Evolutionary conservation across 2,329 filamentous ascomycete species (phyloP).

Genomic region (Coniochaeta sp.): DNA sequence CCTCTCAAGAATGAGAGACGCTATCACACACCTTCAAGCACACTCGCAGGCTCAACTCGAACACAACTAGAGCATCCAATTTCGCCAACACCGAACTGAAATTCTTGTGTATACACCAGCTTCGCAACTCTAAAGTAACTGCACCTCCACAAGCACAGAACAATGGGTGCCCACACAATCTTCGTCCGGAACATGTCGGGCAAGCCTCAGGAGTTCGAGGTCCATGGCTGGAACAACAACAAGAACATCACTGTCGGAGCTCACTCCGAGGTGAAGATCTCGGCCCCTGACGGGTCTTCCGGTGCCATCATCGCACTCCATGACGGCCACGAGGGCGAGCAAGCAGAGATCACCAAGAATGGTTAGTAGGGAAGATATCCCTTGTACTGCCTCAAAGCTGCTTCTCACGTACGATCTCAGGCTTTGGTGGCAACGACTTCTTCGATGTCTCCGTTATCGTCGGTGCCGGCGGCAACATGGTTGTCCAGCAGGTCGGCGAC

Average conservation of each 20-base stretch:
- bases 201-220: slow-evolving; percentile 25
- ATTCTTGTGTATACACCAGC: not conserved
- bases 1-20: not conserved
- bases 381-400: not conserved
- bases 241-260: slow-evolving; percentile 23
- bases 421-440: slow-evolving; percentile 20
- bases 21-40: not conserved
- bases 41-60: no score
- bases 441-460: slow-evolving; percentile 25
- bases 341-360: slow-evolving; percentile 30
- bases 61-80: not conserved
- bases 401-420: not conserved
- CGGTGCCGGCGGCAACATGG: slow-evolving; percentile 31
- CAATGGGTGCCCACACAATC: slow-evolving; percentile 10
- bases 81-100: not conserved
- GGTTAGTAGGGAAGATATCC: slow-evolving; percentile 13
- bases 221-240: slow-evolving; percentile 27
- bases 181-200: slow-evolving; percentile 25
- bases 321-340: slow-evolving; percentile 27
- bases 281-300: slow-evolving; percentile 23
- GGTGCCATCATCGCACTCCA: slow-evolving; percentile 31
- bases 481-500: slow-evolving; percentile 27
- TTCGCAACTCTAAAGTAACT: slow-evolving; percentile 11
- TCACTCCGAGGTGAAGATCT: slow-evolving; percentile 16
- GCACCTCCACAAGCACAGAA: slow-evolving; percentile 3